Percentiles rank a stretch among this genome's conserved stretches.
phyloP scores from a whole-genome alignment of 352 stramenopile genomes.

The Phytophthora boehmeriae region DNA sequence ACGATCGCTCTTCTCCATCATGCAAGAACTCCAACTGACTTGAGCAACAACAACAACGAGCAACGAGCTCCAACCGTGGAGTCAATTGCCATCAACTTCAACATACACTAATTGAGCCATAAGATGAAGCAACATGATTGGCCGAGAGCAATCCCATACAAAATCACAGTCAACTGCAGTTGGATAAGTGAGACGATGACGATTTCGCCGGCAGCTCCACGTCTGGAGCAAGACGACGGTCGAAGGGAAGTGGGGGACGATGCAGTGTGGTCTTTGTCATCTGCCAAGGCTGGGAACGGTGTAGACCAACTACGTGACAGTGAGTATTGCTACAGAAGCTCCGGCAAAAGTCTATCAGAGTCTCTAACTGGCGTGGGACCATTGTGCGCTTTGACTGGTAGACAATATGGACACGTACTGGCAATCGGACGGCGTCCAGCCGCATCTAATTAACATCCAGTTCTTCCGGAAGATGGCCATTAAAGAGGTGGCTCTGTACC shows the following conservation, averaged over 20 bases:
- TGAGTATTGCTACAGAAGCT: conserved; percentile 34
- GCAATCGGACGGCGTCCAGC: conserved; percentile 94
- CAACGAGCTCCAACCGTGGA: neutral
- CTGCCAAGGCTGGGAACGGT: conserved; percentile 97
- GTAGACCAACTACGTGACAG: conserved; percentile 96
- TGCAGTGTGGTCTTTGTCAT: conserved; percentile 95
- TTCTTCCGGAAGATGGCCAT: conserved; percentile 96
- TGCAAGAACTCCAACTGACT: too few relatives aligned
- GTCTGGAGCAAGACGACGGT: conserved; percentile 16
- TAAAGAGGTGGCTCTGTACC: conserved; percentile 95
- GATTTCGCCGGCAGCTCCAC: too few relatives aligned
- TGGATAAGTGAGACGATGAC: conserved; percentile 2
- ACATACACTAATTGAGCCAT: neutral
- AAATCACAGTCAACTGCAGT: neutral
- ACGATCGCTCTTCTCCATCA: too few relatives aligned
- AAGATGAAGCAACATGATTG: neutral
- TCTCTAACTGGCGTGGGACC: conserved; percentile 3
- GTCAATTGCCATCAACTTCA: conserved; percentile 1
- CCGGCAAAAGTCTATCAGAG: neutral
- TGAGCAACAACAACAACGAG: conserved; percentile 6
- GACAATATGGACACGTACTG: conserved; percentile 98
- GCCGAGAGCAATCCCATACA: neutral
- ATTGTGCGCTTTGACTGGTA: conserved; percentile 18
- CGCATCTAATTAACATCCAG: conserved; percentile 98
- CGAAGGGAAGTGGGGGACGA: conserved; percentile 84